phyloP scores from a whole-genome alignment of 1,284 basidiomycete species.

The Schizophyllum amplum region DNA sequence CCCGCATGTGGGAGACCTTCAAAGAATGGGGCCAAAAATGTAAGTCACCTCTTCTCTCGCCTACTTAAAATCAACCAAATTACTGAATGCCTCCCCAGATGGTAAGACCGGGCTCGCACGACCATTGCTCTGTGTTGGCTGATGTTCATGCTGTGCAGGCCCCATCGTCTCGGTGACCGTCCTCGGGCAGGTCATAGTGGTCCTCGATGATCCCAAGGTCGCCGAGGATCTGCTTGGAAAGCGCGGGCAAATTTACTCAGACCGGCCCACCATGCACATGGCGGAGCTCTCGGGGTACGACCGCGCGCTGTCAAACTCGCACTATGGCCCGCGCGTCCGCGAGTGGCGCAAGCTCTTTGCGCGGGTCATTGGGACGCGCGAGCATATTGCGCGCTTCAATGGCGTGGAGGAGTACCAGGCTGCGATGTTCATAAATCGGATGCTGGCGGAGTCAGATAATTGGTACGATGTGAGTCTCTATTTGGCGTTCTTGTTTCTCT shows the following conservation, averaged over 20 bases:
- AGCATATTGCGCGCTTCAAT: conserved; percentile 24
- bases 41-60: no score
- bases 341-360: conserved; percentile 43
- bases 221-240: conserved; percentile 32
- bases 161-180: conserved; percentile 28
- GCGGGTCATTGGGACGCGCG: conserved; percentile 27
- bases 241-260: conserved; percentile 29
- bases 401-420: conserved; percentile 36
- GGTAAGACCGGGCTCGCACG: no score
- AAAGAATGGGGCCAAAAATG: conserved; percentile 32
- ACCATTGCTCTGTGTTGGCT: no score
- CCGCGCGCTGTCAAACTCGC: conserved; percentile 22
- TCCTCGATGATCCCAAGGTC: conserved; percentile 26
- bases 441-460: conserved; percentile 35
- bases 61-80: no score
- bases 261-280: conserved; percentile 29
- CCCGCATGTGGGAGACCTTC: conserved; percentile 31
- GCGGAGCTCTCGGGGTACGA: conserved; percentile 30
- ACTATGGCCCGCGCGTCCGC: conserved; percentile 39
- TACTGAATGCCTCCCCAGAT: no score
- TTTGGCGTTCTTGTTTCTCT: not conserved
- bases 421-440: conserved; percentile 33
- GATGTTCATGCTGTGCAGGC: conserved; percentile 19
- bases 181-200: conserved; percentile 28
- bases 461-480: conserved; percentile 36